A percentile compares a stretch with the other conserved stretches of the same genome.
These are phyloP conservation scores for Chenopodium formosanum DNA, from an alignment of 148 eudicot genomes.

Conservation along the genomic window DNA sequence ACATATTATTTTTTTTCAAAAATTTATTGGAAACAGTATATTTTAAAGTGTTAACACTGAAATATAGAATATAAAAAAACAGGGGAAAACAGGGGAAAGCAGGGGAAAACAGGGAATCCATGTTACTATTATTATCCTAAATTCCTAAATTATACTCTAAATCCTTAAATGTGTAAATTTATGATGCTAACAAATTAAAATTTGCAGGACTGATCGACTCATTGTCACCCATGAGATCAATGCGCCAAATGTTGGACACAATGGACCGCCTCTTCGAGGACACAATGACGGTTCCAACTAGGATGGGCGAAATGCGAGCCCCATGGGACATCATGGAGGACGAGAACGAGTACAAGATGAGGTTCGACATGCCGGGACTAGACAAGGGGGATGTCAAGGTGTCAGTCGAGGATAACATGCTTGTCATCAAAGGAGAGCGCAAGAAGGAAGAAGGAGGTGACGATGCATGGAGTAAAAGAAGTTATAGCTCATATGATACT, in stretches of 20 bases:
- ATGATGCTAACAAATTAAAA: too few species aligned
- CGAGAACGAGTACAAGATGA: constrained; percentile 65
- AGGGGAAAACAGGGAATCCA: neutral
- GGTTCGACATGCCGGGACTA: constrained; percentile 81
- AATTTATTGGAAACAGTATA: too few species aligned
- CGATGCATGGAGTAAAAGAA: constrained; percentile 39
- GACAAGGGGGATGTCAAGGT: constrained; percentile 68
- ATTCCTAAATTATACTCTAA: too few species aligned
- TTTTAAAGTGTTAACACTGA: neutral
- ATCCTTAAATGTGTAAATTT: too few species aligned
- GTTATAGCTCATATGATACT: constrained; percentile 48
- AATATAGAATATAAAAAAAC: neutral
- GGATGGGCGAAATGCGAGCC: constrained; percentile 38
- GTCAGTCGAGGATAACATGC: constrained; percentile 48
- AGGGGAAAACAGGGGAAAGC: neutral
- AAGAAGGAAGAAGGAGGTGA: constrained; percentile 37
- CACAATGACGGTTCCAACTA: constrained; percentile 49
- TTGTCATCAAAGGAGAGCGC: constrained; percentile 55
- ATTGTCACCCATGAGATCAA: constrained; percentile 65
- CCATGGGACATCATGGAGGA: constrained; percentile 80
- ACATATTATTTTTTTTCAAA: too few species aligned
- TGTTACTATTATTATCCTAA: neutral
- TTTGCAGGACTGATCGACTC: constrained; percentile 63
- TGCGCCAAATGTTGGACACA: constrained; percentile 72
- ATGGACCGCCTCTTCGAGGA: constrained; percentile 73